phyloP scores from a whole-genome alignment of 2,329 filamentous ascomycete species.

The Alternaria burnsii region DNA sequence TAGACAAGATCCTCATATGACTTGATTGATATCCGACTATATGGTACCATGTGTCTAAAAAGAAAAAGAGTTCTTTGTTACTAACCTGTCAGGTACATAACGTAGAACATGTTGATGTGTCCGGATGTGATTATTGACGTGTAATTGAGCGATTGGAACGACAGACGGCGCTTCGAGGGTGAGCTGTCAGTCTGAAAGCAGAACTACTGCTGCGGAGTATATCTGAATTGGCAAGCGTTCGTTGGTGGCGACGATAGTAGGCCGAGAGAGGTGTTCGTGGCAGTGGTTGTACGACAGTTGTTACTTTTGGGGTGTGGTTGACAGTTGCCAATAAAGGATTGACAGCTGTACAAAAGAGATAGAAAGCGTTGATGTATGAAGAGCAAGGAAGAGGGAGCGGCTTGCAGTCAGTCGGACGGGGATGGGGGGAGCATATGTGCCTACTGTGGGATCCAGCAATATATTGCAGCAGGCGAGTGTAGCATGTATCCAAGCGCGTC shows the following conservation, averaged over 20 bases:
- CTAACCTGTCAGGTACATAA: constrained; percentile 56
- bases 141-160: constrained; percentile 36
- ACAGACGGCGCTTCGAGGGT: constrained; percentile 35
- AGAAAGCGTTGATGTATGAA: constrained; percentile 42
- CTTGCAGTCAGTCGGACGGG: constrained; percentile 48
- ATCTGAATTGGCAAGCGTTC: constrained; percentile 48
- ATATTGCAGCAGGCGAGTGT: constrained; percentile 52
- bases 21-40: constrained; percentile 4
- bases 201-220: constrained; percentile 30
- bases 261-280: constrained; percentile 44
- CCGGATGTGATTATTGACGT: constrained; percentile 27
- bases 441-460: constrained; percentile 52
- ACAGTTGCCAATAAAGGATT: constrained; percentile 48
- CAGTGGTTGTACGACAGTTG: constrained; percentile 49
- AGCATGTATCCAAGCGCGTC: constrained; percentile 51
- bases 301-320: constrained; percentile 37
- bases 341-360: constrained; percentile 48
- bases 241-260: constrained; percentile 43
- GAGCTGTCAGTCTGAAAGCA: constrained; percentile 34
- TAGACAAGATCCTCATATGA: neutral
- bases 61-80: constrained; percentile 7
- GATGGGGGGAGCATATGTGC: constrained; percentile 47
- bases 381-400: constrained; percentile 49
- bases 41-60: constrained; percentile 8
- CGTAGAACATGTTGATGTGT: constrained; percentile 52